These are phyloP conservation scores for Fragilaria crotonensis DNA, from an alignment of 108 stramenopile genomes.

Conservation along the genomic window DNA sequence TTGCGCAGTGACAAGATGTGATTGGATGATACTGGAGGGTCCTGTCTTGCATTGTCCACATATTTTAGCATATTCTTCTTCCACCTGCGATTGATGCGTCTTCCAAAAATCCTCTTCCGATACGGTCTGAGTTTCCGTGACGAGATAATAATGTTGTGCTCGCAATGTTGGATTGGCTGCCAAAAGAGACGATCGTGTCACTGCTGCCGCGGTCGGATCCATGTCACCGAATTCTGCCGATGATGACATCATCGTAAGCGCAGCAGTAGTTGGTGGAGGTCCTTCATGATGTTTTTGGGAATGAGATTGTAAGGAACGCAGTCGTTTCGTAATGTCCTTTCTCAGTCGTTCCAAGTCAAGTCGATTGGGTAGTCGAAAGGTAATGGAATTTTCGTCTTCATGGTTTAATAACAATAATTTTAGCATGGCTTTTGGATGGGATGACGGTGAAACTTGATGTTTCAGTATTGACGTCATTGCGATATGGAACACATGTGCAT, in stretches of 20 bases:
- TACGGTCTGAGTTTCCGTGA: conserved; percentile 54
- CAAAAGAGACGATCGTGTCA: conserved; percentile 70
- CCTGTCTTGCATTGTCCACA: conserved; percentile 45
- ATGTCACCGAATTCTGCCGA: conserved; percentile 41
- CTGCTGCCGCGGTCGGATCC: conserved; percentile 62
- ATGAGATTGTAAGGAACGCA: conserved; percentile 9
- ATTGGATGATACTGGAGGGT: conserved; percentile 53
- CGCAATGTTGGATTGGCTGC: conserved; percentile 78
- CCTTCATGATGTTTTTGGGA: not conserved
- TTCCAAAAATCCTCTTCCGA: conserved; percentile 84
- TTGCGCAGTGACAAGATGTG: conserved; percentile 44
- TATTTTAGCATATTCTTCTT: conserved; percentile 81
- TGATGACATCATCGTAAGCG: not conserved
- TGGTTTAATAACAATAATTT: conserved; percentile 35
- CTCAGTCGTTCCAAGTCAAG: conserved; percentile 57
- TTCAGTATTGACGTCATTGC: conserved; percentile 38
- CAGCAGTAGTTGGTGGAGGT: not conserved
- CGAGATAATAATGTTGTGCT: conserved; percentile 69
- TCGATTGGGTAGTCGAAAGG: conserved; percentile 62
- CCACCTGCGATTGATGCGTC: conserved; percentile 55
- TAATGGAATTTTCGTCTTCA: conserved; percentile 29
- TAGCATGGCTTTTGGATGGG: conserved; percentile 67
- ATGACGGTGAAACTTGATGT: conserved; percentile 82
- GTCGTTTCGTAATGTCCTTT: conserved; percentile 46
- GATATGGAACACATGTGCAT: not conserved